phyloP scores from a whole-genome alignment of 164 flowering plant species.

The Vitis rotundifolia region DNA sequence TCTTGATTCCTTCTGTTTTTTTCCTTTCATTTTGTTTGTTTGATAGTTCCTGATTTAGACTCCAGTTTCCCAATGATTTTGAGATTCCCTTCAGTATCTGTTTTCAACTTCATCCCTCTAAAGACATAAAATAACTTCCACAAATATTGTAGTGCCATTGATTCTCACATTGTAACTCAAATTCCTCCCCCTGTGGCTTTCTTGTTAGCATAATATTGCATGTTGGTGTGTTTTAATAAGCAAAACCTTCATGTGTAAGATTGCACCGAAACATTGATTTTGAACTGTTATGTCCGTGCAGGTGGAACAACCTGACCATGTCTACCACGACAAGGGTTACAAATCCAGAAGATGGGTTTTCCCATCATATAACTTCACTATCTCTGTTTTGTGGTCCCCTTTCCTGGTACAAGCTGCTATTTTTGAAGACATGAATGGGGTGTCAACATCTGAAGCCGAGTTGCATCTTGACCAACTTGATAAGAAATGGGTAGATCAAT shows the following conservation, averaged over 20 bases:
- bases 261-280: not conserved
- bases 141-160: no score
- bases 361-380: conserved; percentile 61
- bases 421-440: conserved; percentile 81
- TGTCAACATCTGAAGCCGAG: conserved; percentile 65
- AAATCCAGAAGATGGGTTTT: conserved; percentile 73
- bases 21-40: not conserved
- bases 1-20: not conserved
- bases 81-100: no score
- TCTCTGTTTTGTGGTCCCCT: conserved; percentile 85
- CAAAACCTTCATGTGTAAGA: not conserved
- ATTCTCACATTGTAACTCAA: no score
- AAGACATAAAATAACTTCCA: no score
- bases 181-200: no score
- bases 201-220: no score
- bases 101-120: no score
- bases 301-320: conserved; percentile 63
- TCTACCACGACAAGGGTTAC: conserved; percentile 80
- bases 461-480: conserved; percentile 80
- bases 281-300: conserved; percentile 26
- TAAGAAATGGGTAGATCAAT: conserved; percentile 56
- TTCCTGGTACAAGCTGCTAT: conserved; percentile 70
- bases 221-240: not conserved
- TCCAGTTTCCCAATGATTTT: no score
- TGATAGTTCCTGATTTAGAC: no score